Evolutionary conservation across 1,284 basidiomycete genomes (phyloP).

Genomic region (Ceratobasidium sp.): DNA sequence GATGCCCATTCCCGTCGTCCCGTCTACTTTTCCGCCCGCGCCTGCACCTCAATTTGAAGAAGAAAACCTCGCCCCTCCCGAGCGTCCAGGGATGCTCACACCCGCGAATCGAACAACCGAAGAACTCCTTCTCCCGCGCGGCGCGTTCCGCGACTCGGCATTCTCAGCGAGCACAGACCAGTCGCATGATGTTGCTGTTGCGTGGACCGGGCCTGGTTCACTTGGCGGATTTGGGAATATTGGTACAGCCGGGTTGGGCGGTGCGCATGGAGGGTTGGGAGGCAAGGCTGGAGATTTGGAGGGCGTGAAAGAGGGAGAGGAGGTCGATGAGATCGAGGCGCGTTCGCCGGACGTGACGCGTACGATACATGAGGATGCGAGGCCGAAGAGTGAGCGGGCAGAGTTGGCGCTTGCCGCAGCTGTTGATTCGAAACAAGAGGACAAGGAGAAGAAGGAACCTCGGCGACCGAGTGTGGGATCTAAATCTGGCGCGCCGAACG

Average conservation of each 20-base stretch:
- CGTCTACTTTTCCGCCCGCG: not conserved
- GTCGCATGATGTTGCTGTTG: conserved; percentile 29
- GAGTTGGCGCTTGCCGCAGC: conserved; percentile 19
- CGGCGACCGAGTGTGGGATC: not conserved
- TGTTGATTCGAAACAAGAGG: not conserved
- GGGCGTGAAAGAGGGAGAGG: conserved; percentile 2
- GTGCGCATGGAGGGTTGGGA: not conserved
- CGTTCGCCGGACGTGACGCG: conserved; percentile 11
- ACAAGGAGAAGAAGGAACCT: not conserved
- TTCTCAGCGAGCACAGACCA: conserved; percentile 34
- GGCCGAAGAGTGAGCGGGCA: conserved; percentile 27
- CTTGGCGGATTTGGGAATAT: too few relatives aligned
- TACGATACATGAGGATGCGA: not conserved
- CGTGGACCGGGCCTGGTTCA: conserved; percentile 11
- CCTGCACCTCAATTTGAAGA: not conserved
- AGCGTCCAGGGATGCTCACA: conserved; percentile 4
- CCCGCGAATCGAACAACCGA: conserved; percentile 22
- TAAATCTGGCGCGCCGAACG: conserved; percentile 19
- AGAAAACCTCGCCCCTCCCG: not conserved
- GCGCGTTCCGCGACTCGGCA: conserved; percentile 27
- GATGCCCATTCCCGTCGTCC: conserved; percentile 4
- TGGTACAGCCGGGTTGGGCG: not conserved
- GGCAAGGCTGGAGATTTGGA: not conserved
- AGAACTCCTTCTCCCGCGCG: conserved; percentile 24
- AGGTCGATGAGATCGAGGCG: conserved; percentile 11